Conservation (phyloP, 1,139 yeast genomes). For the Spencermartinsiella ligniputridi region DNA sequence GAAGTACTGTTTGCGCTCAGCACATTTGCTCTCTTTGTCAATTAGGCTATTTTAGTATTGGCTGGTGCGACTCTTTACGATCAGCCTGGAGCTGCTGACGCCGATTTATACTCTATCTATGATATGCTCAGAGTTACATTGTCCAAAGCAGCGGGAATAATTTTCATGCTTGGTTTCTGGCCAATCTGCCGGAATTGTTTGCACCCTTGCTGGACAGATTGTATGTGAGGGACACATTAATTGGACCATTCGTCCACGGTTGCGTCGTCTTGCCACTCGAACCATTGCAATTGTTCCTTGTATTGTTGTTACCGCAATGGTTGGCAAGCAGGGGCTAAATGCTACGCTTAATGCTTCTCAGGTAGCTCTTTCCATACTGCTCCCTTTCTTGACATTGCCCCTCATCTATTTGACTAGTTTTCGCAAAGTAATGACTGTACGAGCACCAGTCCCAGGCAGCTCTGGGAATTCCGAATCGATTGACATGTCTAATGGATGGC, state of each 20-base stretch:
- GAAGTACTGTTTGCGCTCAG: slow-evolving; percentile 65
- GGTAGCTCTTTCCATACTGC: slow-evolving; percentile 63
- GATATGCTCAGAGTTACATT: slow-evolving; percentile 50
- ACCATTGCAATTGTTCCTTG: slow-evolving; percentile 70
- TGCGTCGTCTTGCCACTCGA: slow-evolving; percentile 67
- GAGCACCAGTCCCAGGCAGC: slow-evolving; percentile 22
- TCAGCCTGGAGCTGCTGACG: slow-evolving; percentile 61
- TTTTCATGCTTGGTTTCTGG: slow-evolving; percentile 77
- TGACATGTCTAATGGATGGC: slow-evolving; percentile 62
- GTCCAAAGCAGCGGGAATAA: slow-evolving; percentile 70
- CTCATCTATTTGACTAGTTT: slow-evolving; percentile 68
- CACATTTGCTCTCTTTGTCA: slow-evolving; percentile 74
- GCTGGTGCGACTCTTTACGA: slow-evolving; percentile 65
- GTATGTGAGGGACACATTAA: slow-evolving; percentile 78
- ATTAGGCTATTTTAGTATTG: slow-evolving; percentile 69
- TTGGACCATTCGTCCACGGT: slow-evolving; percentile 75
- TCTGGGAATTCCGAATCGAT: slow-evolving; percentile 8
- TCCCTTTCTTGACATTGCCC: slow-evolving; percentile 76
- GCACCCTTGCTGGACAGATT: slow-evolving; percentile 84
- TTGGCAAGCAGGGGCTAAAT: slow-evolving; percentile 63
- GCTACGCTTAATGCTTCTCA: slow-evolving; percentile 65
- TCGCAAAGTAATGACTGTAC: slow-evolving; percentile 56
- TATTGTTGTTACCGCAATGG: slow-evolving; percentile 47
- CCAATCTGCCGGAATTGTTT: slow-evolving; percentile 79
- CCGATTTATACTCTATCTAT: slow-evolving; percentile 71